Evolutionary conservation across 2,329 filamentous ascomycete species (phyloP).

Genomic region (Pleurostoma richardsiae): DNA sequence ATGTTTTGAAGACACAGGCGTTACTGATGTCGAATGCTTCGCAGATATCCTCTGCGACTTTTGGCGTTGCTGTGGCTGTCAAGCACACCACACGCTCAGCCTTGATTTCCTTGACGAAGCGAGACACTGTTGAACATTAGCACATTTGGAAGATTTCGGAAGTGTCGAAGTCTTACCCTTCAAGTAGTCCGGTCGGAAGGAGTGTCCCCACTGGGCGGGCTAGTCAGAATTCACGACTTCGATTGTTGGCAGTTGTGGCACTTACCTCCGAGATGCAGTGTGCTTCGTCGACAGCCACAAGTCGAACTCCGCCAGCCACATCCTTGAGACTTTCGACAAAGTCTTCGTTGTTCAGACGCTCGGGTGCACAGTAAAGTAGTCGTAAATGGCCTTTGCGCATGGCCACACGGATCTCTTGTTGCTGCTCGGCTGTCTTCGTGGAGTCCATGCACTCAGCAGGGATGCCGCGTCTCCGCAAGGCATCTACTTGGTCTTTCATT

Average conservation of each 20-base stretch:
- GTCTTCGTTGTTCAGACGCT: constrained; percentile 55
- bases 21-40: constrained; percentile 43
- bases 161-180: constrained; percentile 26
- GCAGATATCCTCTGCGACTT: constrained; percentile 50
- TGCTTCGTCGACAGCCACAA: constrained; percentile 54
- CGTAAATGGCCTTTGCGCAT: constrained; percentile 41
- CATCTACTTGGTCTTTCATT: constrained; percentile 59
- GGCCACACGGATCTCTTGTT: constrained; percentile 27
- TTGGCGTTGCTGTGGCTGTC: constrained; percentile 54
- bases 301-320: constrained; percentile 48
- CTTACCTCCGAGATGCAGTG: constrained; percentile 49
- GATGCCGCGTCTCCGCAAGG: constrained; percentile 41
- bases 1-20: constrained; percentile 50
- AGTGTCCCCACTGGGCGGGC: constrained; percentile 36
- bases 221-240: constrained; percentile 4
- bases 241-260: not conserved
- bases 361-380: constrained; percentile 54
- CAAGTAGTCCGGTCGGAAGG: constrained; percentile 44
- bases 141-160: constrained; percentile 13
- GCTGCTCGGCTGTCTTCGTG: constrained; percentile 43
- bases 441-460: constrained; percentile 52
- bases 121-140: constrained; percentile 32
- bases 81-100: constrained; percentile 56
- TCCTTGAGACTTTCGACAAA: constrained; percentile 52
- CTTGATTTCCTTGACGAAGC: constrained; percentile 48